Evolutionary conservation across 2,329 filamentous ascomycete species (phyloP).

Genomic region (Fusarium graminum): DNA sequence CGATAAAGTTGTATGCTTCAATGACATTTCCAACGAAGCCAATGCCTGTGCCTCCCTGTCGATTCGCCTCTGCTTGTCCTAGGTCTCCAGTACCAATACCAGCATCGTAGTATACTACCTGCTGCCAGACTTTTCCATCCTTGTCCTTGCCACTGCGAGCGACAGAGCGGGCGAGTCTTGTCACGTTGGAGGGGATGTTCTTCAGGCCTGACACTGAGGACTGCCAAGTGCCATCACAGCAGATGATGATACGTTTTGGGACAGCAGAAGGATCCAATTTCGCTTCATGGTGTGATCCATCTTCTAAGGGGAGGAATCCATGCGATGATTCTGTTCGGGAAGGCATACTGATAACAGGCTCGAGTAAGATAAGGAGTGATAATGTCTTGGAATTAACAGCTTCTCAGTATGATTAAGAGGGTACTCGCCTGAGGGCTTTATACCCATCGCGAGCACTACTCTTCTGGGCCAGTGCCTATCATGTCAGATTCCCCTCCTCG

Average conservation of each 20-base stretch:
- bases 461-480: slow-evolving; percentile 1
- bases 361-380: not conserved
- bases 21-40: slow-evolving; percentile 52
- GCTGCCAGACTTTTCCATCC: slow-evolving; percentile 50
- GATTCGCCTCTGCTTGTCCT: slow-evolving; percentile 31
- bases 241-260: slow-evolving; percentile 51
- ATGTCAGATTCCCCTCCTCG: slow-evolving; percentile 14
- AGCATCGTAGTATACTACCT: slow-evolving; percentile 56
- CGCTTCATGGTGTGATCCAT: slow-evolving; percentile 35
- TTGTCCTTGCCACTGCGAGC: slow-evolving; percentile 44
- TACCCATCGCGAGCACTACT: slow-evolving; percentile 4
- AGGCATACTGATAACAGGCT: slow-evolving; percentile 24
- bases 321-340: slow-evolving; percentile 19
- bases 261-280: slow-evolving; percentile 23
- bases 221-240: slow-evolving; percentile 57
- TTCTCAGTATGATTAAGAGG: not conserved
- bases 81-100: slow-evolving; percentile 51
- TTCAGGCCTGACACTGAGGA: slow-evolving; percentile 44
- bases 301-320: slow-evolving; percentile 33
- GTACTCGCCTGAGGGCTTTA: slow-evolving; percentile 18
- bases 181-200: slow-evolving; percentile 52
- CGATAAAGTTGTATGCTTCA: slow-evolving; percentile 55
- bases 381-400: not conserved
- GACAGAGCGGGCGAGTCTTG: slow-evolving; percentile 51
- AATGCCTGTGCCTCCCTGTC: slow-evolving; percentile 45